Conservation (phyloP, 2,329 filamentous ascomycete species). For the Phaeomoniella chlamydospora region DNA sequence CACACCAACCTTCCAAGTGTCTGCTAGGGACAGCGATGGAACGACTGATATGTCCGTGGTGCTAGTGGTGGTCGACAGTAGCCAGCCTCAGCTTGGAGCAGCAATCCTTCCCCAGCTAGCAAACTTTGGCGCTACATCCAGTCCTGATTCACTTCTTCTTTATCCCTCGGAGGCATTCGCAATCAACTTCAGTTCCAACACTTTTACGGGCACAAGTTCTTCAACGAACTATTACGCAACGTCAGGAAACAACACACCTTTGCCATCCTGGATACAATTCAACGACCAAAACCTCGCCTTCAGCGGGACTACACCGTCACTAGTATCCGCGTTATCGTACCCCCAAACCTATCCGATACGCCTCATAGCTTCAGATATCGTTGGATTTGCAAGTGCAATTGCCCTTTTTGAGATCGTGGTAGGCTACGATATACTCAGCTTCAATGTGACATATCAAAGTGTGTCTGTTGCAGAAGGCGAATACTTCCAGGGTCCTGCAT, state of each 20-base stretch:
- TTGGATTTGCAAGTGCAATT: slow-evolving; percentile 57
- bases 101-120: slow-evolving; percentile 21
- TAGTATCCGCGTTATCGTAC: slow-evolving; percentile 47
- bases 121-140: slow-evolving; percentile 19
- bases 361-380: slow-evolving; percentile 63
- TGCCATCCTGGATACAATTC: slow-evolving; percentile 78
- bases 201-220: slow-evolving; percentile 44
- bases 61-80: slow-evolving; percentile 49
- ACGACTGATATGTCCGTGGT: slow-evolving; percentile 51
- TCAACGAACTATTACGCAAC: slow-evolving; percentile 62
- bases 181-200: slow-evolving; percentile 55
- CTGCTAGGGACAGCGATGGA: slow-evolving; percentile 53
- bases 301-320: slow-evolving; percentile 53
- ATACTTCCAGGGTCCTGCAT: slow-evolving; percentile 35
- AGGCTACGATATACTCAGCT: slow-evolving; percentile 53
- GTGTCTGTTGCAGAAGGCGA: slow-evolving; percentile 43
- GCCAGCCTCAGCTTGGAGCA: slow-evolving; percentile 19
- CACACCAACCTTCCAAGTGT: slow-evolving; percentile 47
- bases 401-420: slow-evolving; percentile 58
- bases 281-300: slow-evolving; percentile 50
- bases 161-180: slow-evolving; percentile 37
- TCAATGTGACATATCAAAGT: slow-evolving; percentile 40
- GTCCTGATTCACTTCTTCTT: slow-evolving; percentile 22
- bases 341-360: slow-evolving; percentile 60
- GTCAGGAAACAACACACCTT: slow-evolving; percentile 60